Conservation (phyloP, 106 monocot species). For the Triglochin maritima region DNA sequence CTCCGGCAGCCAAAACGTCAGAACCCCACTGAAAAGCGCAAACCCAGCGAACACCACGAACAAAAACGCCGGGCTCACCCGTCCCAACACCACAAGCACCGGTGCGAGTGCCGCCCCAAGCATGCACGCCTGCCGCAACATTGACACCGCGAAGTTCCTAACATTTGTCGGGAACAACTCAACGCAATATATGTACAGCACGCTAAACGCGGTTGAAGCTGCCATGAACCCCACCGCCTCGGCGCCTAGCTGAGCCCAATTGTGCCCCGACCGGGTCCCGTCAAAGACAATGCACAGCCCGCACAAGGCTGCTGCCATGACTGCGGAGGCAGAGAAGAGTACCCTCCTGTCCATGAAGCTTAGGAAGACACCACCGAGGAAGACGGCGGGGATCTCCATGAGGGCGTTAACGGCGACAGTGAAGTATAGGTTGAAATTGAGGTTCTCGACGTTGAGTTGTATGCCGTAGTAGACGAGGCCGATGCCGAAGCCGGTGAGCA, state of each 20-base stretch:
- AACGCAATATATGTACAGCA: slow-evolving; percentile 50
- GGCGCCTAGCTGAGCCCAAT: slow-evolving; percentile 36
- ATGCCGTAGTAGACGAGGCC: slow-evolving; percentile 84
- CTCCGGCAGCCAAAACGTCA: slow-evolving; percentile 64
- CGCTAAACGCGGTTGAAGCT: slow-evolving; percentile 41
- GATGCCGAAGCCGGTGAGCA: slow-evolving; percentile 47
- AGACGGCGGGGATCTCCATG: slow-evolving; percentile 64
- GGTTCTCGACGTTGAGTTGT: slow-evolving; percentile 77
- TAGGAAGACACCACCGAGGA: slow-evolving; percentile 55
- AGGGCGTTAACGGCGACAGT: slow-evolving; percentile 59
- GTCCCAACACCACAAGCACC: slow-evolving; percentile 46
- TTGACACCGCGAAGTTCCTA: slow-evolving; percentile 70
- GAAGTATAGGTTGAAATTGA: slow-evolving; percentile 68
- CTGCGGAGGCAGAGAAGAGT: slow-evolving; percentile 35
- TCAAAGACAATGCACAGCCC: slow-evolving; percentile 35
- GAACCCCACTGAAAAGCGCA: slow-evolving; percentile 30
- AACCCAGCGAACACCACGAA: slow-evolving; percentile 52
- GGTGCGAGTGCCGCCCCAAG: slow-evolving; percentile 73
- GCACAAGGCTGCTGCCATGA: slow-evolving; percentile 33
- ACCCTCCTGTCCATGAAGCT: slow-evolving; percentile 33
- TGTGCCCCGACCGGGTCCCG: slow-evolving; percentile 5
- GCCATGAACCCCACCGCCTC: slow-evolving; percentile 72
- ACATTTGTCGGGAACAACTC: slow-evolving; percentile 79
- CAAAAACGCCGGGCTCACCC: slow-evolving; percentile 33
- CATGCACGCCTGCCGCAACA: slow-evolving; percentile 64